Evolutionary conservation across 2,329 filamentous ascomycete species (phyloP).

Genomic region (Tolypocladium capitatum): DNA sequence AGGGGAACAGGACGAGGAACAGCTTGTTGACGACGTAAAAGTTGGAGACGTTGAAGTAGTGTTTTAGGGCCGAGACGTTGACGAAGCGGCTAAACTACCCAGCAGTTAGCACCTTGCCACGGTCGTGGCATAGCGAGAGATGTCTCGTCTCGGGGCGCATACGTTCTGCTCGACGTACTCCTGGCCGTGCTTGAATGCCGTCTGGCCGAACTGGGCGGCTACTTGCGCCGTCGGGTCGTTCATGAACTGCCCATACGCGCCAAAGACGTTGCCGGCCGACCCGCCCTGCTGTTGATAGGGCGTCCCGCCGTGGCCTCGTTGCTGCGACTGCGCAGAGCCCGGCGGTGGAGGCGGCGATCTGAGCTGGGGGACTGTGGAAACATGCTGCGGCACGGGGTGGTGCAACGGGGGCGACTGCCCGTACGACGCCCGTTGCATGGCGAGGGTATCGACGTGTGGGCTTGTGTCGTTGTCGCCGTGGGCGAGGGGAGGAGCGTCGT

Average conservation of each 20-base stretch:
- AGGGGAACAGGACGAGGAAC: conserved; percentile 86
- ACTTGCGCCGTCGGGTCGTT: conserved; percentile 92
- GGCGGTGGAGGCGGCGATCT: conserved; percentile 81
- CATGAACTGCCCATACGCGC: conserved; percentile 83
- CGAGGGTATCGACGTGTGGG: conserved; percentile 2
- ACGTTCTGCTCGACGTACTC: conserved; percentile 95
- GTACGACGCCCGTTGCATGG: conserved; percentile 79
- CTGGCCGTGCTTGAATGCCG: conserved; percentile 79
- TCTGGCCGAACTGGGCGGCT: conserved; percentile 87
- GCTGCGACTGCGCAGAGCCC: conserved; percentile 53
- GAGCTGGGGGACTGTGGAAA: conserved; percentile 93
- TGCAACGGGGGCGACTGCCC: conserved; percentile 86
- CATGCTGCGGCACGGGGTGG: conserved; percentile 94
- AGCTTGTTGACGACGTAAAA: conserved; percentile 91
- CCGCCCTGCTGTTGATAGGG: conserved; percentile 57
- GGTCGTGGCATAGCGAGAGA: too few species aligned
- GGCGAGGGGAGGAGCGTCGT: neutral
- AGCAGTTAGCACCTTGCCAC: conserved; percentile 5
- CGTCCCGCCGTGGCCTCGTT: conserved; percentile 53
- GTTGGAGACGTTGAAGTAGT: conserved; percentile 99
- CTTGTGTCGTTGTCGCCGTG: neutral
- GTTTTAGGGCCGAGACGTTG: conserved; percentile 85
- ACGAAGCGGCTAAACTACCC: conserved; percentile 55
- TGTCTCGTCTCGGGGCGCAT: conserved; percentile 16
- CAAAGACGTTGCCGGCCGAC: conserved; percentile 41